Percentiles rank a stretch among this genome's conserved stretches.
Conservation (phyloP, 1,284 basidiomycete species). For the Pascua sp. region DNA sequence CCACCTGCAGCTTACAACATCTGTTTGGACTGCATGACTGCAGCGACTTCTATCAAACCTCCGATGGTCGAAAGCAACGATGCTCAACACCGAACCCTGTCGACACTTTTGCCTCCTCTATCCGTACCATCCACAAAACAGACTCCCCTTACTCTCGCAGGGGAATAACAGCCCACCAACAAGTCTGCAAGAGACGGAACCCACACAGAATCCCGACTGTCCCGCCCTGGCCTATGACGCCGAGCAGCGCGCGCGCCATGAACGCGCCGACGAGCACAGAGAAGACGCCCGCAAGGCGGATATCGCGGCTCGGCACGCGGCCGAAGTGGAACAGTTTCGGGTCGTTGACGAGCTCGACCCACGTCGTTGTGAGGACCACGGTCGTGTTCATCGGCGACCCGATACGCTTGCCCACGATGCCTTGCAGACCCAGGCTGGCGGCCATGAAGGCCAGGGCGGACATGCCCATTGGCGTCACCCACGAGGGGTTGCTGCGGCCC, state of each 20-base stretch:
- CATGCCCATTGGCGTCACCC: conserved; percentile 65
- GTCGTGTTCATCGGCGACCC: conserved; percentile 68
- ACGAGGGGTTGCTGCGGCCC: conserved; percentile 56
- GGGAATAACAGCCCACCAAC: conserved; percentile 56
- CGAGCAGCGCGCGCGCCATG: conserved; percentile 58
- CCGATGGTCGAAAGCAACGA: no score
- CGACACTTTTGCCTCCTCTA: no score
- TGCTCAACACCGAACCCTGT: no score
- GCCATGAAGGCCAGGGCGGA: conserved; percentile 75
- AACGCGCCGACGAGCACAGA: conserved; percentile 72
- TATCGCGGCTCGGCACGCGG: conserved; percentile 62
- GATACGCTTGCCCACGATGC: conserved; percentile 71
- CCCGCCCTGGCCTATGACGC: conserved; percentile 39
- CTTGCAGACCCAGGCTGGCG: conserved; percentile 67
- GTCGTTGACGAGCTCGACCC: conserved; percentile 80
- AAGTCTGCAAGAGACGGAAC: conserved; percentile 60
- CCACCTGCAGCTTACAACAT: no score
- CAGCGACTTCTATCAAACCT: no score
- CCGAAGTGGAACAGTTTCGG: conserved; percentile 62
- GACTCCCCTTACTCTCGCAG: no score
- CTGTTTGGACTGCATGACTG: no score
- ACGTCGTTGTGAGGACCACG: conserved; percentile 65
- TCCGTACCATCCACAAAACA: no score
- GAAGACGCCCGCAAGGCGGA: conserved; percentile 65
- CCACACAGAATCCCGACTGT: conserved; percentile 60